phyloP scores from a whole-genome alignment of 139 green algal genomes.

The Zygnema cylindricum region DNA sequence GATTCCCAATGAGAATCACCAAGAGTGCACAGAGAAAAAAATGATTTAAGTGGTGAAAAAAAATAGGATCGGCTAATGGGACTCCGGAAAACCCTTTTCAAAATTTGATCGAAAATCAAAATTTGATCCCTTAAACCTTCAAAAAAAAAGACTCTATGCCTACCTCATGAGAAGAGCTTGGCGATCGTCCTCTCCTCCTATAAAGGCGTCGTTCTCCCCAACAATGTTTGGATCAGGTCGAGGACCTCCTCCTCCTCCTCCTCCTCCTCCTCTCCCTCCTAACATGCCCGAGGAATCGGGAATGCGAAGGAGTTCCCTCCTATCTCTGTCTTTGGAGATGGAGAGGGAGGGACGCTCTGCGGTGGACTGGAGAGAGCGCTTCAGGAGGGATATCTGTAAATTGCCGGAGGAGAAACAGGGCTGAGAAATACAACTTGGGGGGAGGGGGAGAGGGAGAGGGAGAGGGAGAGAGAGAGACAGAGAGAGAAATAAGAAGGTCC shows the following conservation, averaged over 20 bases:
- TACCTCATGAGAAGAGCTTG: conserved; percentile 56
- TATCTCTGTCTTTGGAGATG: conserved; percentile 13
- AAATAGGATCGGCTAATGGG: too few relatives aligned
- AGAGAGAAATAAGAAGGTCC: too few relatives aligned
- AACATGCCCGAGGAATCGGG: not conserved
- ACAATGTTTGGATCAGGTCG: not conserved
- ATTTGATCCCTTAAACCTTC: too few relatives aligned
- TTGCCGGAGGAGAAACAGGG: too few relatives aligned
- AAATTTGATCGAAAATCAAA: too few relatives aligned
- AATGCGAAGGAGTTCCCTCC: conserved; percentile 23
- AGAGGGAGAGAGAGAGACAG: not conserved
- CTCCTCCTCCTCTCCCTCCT: not conserved
- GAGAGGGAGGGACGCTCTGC: not conserved
- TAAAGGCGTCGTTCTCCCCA: conserved; percentile 33
- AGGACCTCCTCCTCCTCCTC: not conserved
- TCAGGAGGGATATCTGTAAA: not conserved
- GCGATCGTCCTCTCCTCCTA: conserved; percentile 32
- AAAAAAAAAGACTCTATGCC: too few relatives aligned
- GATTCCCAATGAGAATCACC: too few relatives aligned
- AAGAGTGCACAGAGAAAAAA: too few relatives aligned
- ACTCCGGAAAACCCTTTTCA: too few relatives aligned
- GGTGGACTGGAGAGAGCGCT: conserved; percentile 17
- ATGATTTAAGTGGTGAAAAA: too few relatives aligned
- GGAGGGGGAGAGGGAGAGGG: too few relatives aligned
- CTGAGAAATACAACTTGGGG: too few relatives aligned